Base-by-base conservation (phyloP, 441 rosid genomes). In the Rhodomyrtus psidioides region DNA sequence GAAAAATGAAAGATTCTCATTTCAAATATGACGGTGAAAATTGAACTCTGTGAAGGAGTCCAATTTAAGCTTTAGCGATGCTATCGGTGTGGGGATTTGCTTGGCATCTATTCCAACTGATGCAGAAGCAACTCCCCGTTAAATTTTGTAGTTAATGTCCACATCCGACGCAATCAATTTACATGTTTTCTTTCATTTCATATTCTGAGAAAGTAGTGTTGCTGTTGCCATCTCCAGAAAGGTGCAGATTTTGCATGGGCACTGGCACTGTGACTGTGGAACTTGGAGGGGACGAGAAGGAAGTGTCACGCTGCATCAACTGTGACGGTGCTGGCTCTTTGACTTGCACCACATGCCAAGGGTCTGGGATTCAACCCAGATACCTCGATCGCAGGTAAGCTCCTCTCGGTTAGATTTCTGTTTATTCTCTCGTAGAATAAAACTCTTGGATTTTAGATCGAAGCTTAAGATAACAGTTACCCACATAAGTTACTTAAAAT, bases 281-380 rank as follows among this genome's bases (percentile, higher is more conserved):
- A 87, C 94, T 95, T 26, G 97, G 98, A 30, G 95, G 94, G 23
- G 94, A 87, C 44, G 95, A 94, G 88, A 96, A 93, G 85, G 98
- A 97, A 91, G 94, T 92, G 46, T 97, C 98, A 0, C 85, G 53
- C 83, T 97, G 98, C 85, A 95, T 97, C 55, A 96, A 97, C 83
- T 95, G 99, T 54, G 96, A 95, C 2, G 97, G 98, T 59, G 93
- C 82, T 86, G 99, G 98, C 87, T 94, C 98, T 57, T 92, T 94
- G 86, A 95, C 98, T 12, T 97, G 99, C 88, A 97, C 99, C 75
- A 97, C 98, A 88, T 97, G 99, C 90, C 99, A 95, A 92, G 98
- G 99, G 89, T 88, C 91, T 27, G 97, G 98, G 82, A 94, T 96
- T 92, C 98, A 97, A 90, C 99, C 98, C 55, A 95, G 99, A n/a